These are phyloP conservation scores for Melampsora larici-populina DNA, from an alignment of 1,284 basidiomycete genomes.

Conservation along the genomic window DNA sequence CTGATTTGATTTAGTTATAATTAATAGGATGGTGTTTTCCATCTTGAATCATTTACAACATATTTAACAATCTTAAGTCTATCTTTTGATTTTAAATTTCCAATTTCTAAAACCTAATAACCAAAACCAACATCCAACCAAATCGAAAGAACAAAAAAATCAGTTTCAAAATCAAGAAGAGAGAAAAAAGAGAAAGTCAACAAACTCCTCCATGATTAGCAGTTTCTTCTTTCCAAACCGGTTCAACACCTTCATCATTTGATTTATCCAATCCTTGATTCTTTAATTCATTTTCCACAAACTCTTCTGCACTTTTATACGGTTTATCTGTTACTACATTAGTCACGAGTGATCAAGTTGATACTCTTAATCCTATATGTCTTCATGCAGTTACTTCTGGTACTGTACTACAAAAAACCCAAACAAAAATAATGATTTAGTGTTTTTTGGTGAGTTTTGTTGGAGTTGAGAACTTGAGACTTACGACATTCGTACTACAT, in stretches of 20 bases:
- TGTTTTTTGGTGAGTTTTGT: not conserved
- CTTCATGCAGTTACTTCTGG: slow-evolving; percentile 78
- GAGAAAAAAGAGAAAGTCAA: not conserved
- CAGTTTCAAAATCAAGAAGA: not conserved
- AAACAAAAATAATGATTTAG: not conserved
- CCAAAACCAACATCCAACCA: not conserved
- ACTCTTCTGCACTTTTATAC: slow-evolving; percentile 46
- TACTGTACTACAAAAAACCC: slow-evolving; percentile 56
- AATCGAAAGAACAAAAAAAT: no score
- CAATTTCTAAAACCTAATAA: slow-evolving; percentile 32
- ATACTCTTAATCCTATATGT: slow-evolving; percentile 57
- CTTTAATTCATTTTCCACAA: slow-evolving; percentile 42
- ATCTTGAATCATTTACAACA: slow-evolving; percentile 30
- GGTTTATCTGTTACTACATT: slow-evolving; percentile 49
- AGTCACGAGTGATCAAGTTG: slow-evolving; percentile 50
- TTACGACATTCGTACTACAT: slow-evolving; percentile 40
- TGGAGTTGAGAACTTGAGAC: not conserved
- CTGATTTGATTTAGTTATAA: no score
- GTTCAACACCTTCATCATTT: not conserved
- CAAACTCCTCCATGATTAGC: slow-evolving; percentile 37
- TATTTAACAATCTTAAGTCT: slow-evolving; percentile 26
- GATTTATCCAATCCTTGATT: no score
- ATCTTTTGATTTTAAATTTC: slow-evolving; percentile 16
- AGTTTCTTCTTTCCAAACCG: slow-evolving; percentile 34
- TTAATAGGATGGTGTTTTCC: no score